A percentile compares a stretch with the other conserved stretches of the same genome.
Conservation (phyloP, 2,329 filamentous ascomycete species). For the Karstenula rhodostoma region DNA sequence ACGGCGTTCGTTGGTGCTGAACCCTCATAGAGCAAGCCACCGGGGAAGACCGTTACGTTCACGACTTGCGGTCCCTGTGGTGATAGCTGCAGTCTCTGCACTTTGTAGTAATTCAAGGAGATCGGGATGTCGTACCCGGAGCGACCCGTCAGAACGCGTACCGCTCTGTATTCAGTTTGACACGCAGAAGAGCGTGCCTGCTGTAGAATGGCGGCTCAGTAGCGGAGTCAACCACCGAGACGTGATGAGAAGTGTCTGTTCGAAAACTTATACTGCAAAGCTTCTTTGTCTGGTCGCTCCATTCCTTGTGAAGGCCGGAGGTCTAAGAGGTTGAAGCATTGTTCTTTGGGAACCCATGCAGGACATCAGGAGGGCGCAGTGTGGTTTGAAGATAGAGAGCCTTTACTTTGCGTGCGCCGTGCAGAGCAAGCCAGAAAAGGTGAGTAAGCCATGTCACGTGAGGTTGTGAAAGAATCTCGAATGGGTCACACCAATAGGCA, state of each 20-base stretch:
- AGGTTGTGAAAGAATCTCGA: not conserved
- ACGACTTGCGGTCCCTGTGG: not conserved
- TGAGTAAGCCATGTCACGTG: not conserved
- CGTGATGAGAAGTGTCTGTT: not conserved
- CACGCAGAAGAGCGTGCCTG: not conserved
- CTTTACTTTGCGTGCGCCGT: not conserved
- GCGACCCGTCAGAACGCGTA: not conserved
- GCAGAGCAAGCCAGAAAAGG: not conserved
- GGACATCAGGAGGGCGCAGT: not conserved
- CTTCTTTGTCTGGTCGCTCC: conserved; percentile 6
- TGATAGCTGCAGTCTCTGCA: not conserved
- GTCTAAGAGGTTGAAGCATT: conserved; percentile 5
- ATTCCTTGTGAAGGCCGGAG: conserved; percentile 3
- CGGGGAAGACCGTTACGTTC: not conserved
- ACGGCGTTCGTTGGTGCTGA: conserved; percentile 1
- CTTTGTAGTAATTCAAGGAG: conserved; percentile 1
- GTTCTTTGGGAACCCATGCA: conserved; percentile 8
- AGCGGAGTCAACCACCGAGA: not conserved
- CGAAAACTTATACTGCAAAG: not conserved
- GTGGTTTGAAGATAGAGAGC: conserved; percentile 1
- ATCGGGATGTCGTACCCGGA: not conserved
- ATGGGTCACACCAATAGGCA: not conserved
- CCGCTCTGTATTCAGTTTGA: not conserved
- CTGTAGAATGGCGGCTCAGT: not conserved
- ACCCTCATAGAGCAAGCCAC: not conserved